Conservation (phyloP, 2,329 filamentous ascomycete genomes). For the Setomelanomma holmii region DNA sequence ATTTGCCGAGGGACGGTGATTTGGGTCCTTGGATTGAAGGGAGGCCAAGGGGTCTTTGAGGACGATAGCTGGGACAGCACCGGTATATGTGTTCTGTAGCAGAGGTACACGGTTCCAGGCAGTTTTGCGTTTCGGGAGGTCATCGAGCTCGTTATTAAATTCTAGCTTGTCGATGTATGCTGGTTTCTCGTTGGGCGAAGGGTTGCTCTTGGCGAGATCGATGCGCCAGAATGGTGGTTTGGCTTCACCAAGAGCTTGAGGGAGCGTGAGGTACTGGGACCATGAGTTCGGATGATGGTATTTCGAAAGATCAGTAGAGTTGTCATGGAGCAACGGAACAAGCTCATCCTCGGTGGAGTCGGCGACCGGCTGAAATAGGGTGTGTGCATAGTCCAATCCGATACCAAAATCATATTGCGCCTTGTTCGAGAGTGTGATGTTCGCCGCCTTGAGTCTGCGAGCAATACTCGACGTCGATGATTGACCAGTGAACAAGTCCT, state of each 20-base stretch:
- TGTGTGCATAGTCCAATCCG: constrained; percentile 60
- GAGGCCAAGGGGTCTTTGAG: constrained; percentile 37
- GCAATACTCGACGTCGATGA: constrained; percentile 49
- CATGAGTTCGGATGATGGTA: constrained; percentile 41
- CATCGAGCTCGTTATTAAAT: constrained; percentile 46
- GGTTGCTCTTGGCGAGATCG: constrained; percentile 30
- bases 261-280: constrained; percentile 47
- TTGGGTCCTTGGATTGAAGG: constrained; percentile 33
- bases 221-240: constrained; percentile 42
- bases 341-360: constrained; percentile 38
- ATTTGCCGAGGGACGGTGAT: constrained; percentile 19
- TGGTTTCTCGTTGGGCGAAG: constrained; percentile 35
- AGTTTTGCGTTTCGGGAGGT: constrained; percentile 50
- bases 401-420: constrained; percentile 59
- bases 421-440: constrained; percentile 39
- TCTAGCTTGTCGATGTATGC: constrained; percentile 41
- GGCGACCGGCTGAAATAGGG: constrained; percentile 52
- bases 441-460: constrained; percentile 12
- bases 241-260: constrained; percentile 40
- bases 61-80: constrained; percentile 55
- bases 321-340: constrained; percentile 36
- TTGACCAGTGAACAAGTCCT: constrained; percentile 24
- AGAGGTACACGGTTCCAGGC: constrained; percentile 55
- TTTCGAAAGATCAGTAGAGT: constrained; percentile 45
- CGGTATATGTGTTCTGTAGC: constrained; percentile 57